A percentile compares a stretch with the other conserved stretches of the same genome.
phyloP scores from a whole-genome alignment of 441 rosid genomes.

The Corymbia citriodora region DNA sequence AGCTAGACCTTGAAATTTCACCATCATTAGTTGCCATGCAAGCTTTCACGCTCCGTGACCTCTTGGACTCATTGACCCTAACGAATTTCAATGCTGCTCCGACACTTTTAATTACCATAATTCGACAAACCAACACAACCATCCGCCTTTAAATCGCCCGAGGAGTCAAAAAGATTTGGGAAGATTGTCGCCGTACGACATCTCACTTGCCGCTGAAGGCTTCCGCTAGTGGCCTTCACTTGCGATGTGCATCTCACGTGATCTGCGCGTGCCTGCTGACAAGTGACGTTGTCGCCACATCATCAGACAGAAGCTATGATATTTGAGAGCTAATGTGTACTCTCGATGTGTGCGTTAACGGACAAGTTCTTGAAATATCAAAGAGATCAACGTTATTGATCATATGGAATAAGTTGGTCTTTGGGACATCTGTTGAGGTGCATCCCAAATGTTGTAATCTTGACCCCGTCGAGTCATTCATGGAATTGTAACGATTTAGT shows the following conservation, averaged over 20 bases:
- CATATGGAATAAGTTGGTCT: not conserved
- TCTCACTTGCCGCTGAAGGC: not conserved
- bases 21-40: accelerated
- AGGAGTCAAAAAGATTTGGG: not conserved
- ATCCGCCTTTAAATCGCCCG: not conserved
- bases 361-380: not conserved
- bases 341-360: accelerated
- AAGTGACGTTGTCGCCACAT: too few species aligned
- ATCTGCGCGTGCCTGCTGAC: too few species aligned
- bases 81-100: not conserved
- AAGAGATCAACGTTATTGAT: accelerated
- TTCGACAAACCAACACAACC: not conserved
- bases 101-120: not conserved
- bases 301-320: too few species aligned
- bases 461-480: accelerated
- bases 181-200: not conserved
- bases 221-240: not conserved
- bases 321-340: accelerated
- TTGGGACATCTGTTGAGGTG: not conserved
- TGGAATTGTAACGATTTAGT: accelerated
- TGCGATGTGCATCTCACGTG: too few species aligned
- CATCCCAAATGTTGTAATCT: not conserved
- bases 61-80: not conserved
- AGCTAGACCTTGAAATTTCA: not conserved
- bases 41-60: not conserved